phyloP scores from a whole-genome alignment of 176 grass and related monocot genomes.

The Eragrostis curvula region DNA sequence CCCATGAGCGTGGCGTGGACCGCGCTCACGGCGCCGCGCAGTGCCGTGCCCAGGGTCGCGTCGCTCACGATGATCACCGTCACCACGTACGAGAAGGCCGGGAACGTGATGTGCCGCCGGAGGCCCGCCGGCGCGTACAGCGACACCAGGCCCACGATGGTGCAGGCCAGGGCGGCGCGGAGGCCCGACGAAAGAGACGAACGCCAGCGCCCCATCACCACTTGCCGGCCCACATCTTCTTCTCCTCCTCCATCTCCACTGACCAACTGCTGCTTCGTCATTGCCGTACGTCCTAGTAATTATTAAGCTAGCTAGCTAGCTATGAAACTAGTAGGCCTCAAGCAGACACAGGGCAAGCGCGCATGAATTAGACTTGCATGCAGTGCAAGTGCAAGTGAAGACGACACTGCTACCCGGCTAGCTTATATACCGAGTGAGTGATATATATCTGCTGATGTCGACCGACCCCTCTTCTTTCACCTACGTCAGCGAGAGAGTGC shows the following conservation, averaged over 20 bases:
- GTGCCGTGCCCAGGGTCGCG: constrained; percentile 60
- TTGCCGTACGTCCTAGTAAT: too few species aligned
- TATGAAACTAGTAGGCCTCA: too few species aligned
- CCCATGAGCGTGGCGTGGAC: constrained; percentile 72
- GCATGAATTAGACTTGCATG: too few species aligned
- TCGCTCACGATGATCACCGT: constrained; percentile 66
- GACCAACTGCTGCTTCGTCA: background rate
- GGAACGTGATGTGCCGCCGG: constrained; percentile 59
- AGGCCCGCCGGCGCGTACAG: constrained; percentile 45
- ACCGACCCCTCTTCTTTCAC: too few species aligned
- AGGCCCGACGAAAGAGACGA: constrained; percentile 52
- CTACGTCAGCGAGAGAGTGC: background rate
- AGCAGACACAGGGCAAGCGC: too few species aligned
- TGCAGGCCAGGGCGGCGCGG: constrained; percentile 66
- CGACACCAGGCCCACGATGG: constrained; percentile 62
- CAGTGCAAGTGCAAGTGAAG: too few species aligned
- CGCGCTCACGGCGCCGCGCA: constrained; percentile 48
- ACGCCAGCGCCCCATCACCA: constrained; percentile 34
- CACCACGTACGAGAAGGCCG: constrained; percentile 79
- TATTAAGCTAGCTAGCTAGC: too few species aligned
- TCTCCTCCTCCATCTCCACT: background rate
- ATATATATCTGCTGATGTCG: too few species aligned
- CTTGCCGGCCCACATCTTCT: background rate
- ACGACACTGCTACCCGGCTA: background rate
- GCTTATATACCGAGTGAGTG: too few species aligned